Conservation (phyloP, 2,329 filamentous ascomycete genomes). For the Aspergillus oerlinghausenensis region DNA sequence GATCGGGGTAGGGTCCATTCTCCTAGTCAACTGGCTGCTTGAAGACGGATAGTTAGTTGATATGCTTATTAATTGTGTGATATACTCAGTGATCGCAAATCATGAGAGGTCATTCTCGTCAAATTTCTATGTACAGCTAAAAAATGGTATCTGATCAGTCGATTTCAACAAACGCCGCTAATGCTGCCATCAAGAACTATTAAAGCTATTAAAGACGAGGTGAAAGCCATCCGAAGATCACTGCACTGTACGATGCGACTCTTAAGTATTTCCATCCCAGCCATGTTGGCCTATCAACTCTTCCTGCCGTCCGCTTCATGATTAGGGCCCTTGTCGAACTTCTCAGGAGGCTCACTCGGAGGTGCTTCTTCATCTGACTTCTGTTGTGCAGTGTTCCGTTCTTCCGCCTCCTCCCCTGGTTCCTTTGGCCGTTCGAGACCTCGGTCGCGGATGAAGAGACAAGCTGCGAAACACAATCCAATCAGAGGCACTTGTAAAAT, state of each 20-base stretch:
- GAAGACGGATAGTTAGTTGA: neutral
- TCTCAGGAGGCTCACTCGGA: neutral
- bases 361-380: slow-evolving; percentile 20
- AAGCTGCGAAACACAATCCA: slow-evolving; percentile 47
- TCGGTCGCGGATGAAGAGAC: slow-evolving; percentile 49
- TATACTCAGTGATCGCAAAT: neutral
- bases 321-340: neutral
- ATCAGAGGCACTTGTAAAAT: slow-evolving; percentile 54
- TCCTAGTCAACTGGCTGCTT: neutral
- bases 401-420: slow-evolving; percentile 21
- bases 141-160: neutral
- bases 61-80: neutral
- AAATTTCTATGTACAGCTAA: neutral
- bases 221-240: neutral
- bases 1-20: neutral
- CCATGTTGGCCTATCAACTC: neutral
- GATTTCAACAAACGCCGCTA: neutral
- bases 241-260: neutral
- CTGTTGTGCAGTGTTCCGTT: slow-evolving; percentile 23
- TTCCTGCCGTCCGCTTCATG: neutral
- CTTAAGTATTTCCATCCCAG: neutral
- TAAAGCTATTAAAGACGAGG: neutral
- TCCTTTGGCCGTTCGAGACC: slow-evolving; percentile 41
- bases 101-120: neutral
- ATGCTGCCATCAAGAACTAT: neutral